Conservation (phyloP, 495 filamentous ascomycete genomes). For the Daldinia loculata region DNA sequence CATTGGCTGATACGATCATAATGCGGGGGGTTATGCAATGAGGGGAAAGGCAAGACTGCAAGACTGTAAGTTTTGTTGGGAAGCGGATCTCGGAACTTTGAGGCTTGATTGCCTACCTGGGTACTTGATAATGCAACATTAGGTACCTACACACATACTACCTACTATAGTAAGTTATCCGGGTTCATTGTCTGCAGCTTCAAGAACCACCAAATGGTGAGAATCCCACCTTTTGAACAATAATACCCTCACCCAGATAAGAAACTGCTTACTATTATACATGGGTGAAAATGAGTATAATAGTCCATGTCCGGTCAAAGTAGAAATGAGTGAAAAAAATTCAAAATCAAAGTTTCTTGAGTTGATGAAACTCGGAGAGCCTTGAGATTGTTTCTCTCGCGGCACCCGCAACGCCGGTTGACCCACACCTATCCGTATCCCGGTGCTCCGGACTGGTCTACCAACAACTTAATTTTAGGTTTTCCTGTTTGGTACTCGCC, state of each 20-base stretch:
- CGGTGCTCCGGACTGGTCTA: slow-evolving; percentile 8
- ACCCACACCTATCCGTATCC: slow-evolving; percentile 5
- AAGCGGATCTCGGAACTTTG: slow-evolving; percentile 33
- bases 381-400: neutral
- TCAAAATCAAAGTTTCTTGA: slow-evolving; percentile 3
- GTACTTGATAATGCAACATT: neutral
- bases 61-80: slow-evolving; percentile 36
- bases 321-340: neutral
- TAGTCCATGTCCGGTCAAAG: neutral
- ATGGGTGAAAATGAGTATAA: slow-evolving; percentile 13
- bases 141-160: too few species aligned
- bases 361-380: slow-evolving; percentile 3
- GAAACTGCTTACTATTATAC: slow-evolving; percentile 33
- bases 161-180: neutral
- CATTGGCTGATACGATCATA: slow-evolving; percentile 1
- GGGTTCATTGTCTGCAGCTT: neutral
- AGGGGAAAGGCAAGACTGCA: slow-evolving; percentile 6
- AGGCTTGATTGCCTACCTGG: slow-evolving; percentile 10
- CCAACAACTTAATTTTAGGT: slow-evolving; percentile 19
- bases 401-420: neutral
- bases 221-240: slow-evolving; percentile 23
- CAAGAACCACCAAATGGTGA: neutral
- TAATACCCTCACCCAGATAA: slow-evolving; percentile 14
- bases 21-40: slow-evolving; percentile 25
- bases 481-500: slow-evolving; percentile 1